Evolutionary conservation across 208 protist genomes (phyloP).

Genomic region (Leishmania martiniquensis): DNA sequence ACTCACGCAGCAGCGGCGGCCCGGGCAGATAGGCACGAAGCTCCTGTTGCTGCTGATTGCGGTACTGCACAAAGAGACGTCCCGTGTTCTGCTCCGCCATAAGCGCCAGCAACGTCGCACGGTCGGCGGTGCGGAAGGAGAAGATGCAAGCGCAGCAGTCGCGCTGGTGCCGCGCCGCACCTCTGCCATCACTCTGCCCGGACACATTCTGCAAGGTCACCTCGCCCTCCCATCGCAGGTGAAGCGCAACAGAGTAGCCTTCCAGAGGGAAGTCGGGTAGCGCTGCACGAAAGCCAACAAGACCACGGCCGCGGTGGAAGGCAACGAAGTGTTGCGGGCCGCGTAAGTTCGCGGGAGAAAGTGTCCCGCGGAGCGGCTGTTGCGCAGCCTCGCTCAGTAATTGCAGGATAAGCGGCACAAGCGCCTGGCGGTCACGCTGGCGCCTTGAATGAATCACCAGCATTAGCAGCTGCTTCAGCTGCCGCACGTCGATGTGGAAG

Average conservation of each 20-base stretch:
- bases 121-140: slow-evolving; percentile 32
- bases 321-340: slow-evolving; percentile 32
- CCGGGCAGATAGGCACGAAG: slow-evolving; percentile 22
- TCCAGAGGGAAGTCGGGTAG: slow-evolving; percentile 65
- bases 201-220: not conserved
- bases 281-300: slow-evolving; percentile 53
- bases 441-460: slow-evolving; percentile 48
- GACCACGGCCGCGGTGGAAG: slow-evolving; percentile 41
- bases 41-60: slow-evolving; percentile 33
- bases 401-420: slow-evolving; percentile 57
- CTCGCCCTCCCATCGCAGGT: slow-evolving; percentile 57
- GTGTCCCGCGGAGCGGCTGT: not conserved
- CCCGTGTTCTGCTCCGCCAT: slow-evolving; percentile 31
- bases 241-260: slow-evolving; percentile 78
- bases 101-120: slow-evolving; percentile 30
- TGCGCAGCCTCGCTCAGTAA: slow-evolving; percentile 56
- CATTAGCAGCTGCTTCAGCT: slow-evolving; percentile 80
- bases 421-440: slow-evolving; percentile 32
- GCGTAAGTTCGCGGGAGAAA: not conserved
- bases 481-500: slow-evolving; percentile 72
- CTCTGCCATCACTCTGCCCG: not conserved
- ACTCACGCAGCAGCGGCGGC: slow-evolving; percentile 26
- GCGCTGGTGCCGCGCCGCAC: not conserved
- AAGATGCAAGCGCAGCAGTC: slow-evolving; percentile 26
- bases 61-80: slow-evolving; percentile 33